Base-by-base conservation (phyloP, 306 rosid species). In the Bauhinia variegata region DNA sequence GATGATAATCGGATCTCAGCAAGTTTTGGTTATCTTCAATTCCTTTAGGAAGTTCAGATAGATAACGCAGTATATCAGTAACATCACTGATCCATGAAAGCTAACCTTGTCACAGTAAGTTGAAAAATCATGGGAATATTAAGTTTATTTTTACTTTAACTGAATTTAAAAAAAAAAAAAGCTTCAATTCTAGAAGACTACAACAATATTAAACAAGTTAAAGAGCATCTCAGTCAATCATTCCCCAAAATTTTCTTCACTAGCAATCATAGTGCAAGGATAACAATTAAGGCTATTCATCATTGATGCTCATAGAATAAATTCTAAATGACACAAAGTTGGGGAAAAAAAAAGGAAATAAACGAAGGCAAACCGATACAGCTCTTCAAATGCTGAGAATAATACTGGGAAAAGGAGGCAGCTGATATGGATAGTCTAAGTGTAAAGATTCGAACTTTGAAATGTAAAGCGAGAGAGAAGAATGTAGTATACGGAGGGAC, bases 191-290 rank as follows among this genome's bases (percentile, higher is more conserved):
- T 7, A n/a, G 46, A 58, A 67, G 10, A 30, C 12, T 7, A n/a
- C 38, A 58, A 67, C 13, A 30, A 57, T 4, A 39, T n/a, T 12
- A 36, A 18, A 65, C 10, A 61, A 5, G 48, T 18, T 13, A 23
- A 12, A 11, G 14, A 73, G 86, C 89, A 79, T 79, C 89, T 87
- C 89, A 87, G 91, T 32, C 44, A 62, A 60, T 6, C 58, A 61
- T 54, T 76, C 80, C 79, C 96, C 85, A 62, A 73, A 14, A 44
- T n/a, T 43, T 80, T 86, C 96, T 88, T 88, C 96, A 88, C 77
- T 4, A 18, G 8, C 56, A 83, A 88, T 88, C 95, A 78, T 71
- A 83, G 88, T 88, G 95, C 91, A 88, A 87, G 89, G 91, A 81
- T 81, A 77, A 81, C 82, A 58, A 31, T 68, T 72, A 15, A 28